Evolutionary conservation across 2,329 filamentous ascomycete species (phyloP), one percentile per base, ranked within the genome.

Genomic region (Talaromyces rugulosus): DNA sequence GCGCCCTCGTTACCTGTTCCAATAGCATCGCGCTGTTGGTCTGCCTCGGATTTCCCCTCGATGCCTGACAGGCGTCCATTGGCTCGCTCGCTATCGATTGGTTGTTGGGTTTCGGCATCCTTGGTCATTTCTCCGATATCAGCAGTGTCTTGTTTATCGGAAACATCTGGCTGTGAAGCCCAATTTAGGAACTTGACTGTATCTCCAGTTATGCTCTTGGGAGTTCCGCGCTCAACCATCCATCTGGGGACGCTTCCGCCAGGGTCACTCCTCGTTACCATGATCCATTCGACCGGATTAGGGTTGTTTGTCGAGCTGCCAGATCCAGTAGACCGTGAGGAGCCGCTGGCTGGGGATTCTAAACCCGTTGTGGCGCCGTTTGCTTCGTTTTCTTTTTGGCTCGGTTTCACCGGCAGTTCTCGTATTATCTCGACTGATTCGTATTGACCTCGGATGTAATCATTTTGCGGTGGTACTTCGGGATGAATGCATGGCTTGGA

Each of bases 381-480:
- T 23, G 8, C 23, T 47, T 27, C 23, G n/a, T 47, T 27, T 47
- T 27, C 27, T 33, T 31, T 55, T 33, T 55, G 52, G 9, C 33
- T 55, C 9, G 27, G 2, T 55, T n/a, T 36, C 2, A 9, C 23
- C 16, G 61, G 56, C 14, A 97, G 84, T 75, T 98, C 93, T 56
- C 93, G 83, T 62, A 97, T 93, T 66, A 96, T 83, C 75, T 98
- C 94, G 16, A 97, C 89, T 1, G 91, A 96, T 78, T 97, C 93
- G 71, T 97, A 98, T 65, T 88, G 83, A 3, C 93, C 94, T 47
- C 92, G 84, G 56, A 96, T 90, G 72, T 89, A 94, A 16, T 90
- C 91, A 62, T 85, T 78, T 9, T 89, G 82, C 12, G 83, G 82
- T 23, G 88, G 87, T 36, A 89, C 88, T 62, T 91, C 86, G 0